Percentiles rank a stretch among this genome's conserved stretches.
phyloP scores from a whole-genome alignment of 2,329 filamentous ascomycete species.

The Penicillium psychrosexuale region DNA sequence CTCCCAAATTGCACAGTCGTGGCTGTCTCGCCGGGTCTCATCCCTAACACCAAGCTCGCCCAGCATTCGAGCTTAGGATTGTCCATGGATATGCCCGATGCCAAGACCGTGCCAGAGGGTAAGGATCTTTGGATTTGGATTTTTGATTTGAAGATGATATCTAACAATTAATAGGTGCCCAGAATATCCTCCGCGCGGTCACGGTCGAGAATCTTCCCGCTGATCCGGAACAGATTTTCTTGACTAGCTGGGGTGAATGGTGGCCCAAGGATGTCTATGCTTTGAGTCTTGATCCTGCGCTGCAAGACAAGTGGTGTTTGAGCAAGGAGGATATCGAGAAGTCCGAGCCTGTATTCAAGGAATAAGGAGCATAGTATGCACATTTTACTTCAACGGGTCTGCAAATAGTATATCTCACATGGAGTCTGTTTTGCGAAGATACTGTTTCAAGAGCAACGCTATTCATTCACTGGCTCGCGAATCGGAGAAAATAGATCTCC shows the following conservation, averaged over 20 bases:
- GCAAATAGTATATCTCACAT: not conserved
- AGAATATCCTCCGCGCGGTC: conserved; percentile 24
- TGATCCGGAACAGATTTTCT: conserved; percentile 25
- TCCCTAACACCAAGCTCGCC: conserved; percentile 22
- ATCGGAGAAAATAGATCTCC: not conserved
- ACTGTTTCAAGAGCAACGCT: not conserved
- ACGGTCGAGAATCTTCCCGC: conserved; percentile 16
- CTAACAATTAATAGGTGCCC: conserved; percentile 18
- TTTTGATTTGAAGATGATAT: not conserved
- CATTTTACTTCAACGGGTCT: not conserved
- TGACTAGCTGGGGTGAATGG: conserved; percentile 32
- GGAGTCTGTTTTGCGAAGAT: not conserved
- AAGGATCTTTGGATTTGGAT: not conserved
- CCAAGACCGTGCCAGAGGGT: conserved; percentile 26
- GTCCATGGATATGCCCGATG: conserved; percentile 25
- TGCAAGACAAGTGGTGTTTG: conserved; percentile 28
- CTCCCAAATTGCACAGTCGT: conserved; percentile 22
- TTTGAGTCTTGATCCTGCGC: conserved; percentile 16
- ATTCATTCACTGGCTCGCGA: not conserved
- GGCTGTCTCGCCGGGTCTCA: conserved; percentile 25
- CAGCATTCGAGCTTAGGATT: conserved; percentile 10
- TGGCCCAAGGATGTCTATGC: conserved; percentile 27
- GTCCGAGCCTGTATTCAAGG: conserved; percentile 9
- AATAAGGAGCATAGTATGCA: not conserved
- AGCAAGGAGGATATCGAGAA: conserved; percentile 25